phyloP scores from a whole-genome alignment of 306 rosid species.

The Neltuma alba region DNA sequence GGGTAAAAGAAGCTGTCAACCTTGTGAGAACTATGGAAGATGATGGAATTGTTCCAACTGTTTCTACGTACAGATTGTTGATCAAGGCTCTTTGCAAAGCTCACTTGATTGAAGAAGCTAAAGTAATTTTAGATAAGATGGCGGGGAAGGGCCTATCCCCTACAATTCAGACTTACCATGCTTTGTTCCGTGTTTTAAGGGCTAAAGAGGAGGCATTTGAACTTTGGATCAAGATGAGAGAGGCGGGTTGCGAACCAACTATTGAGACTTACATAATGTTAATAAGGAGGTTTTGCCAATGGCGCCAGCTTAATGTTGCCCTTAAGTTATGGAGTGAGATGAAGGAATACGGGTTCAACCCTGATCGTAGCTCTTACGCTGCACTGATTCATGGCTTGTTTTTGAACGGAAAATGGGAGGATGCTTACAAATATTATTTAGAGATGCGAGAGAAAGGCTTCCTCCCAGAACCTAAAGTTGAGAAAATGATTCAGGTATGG shows the following conservation, averaged over 20 bases:
- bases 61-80: constrained; percentile 76
- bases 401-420: constrained; percentile 66
- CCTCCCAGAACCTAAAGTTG: constrained; percentile 76
- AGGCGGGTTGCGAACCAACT: constrained; percentile 59
- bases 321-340: constrained; percentile 73
- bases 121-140: constrained; percentile 56
- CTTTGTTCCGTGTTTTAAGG: constrained; percentile 62
- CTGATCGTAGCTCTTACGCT: constrained; percentile 65
- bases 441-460: no score
- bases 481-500: constrained; percentile 77
- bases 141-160: no score
- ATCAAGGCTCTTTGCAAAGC: constrained; percentile 83
- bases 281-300: constrained; percentile 85
- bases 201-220: constrained; percentile 64
- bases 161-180: constrained; percentile 78
- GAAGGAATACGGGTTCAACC: constrained; percentile 61
- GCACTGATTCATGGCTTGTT: constrained; percentile 89
- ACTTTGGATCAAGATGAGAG: constrained; percentile 71
- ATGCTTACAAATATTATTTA: constrained; percentile 74
- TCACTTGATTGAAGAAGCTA: constrained; percentile 62
- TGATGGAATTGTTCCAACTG: constrained; percentile 57
- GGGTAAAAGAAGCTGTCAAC: constrained; percentile 62
- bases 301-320: constrained; percentile 76
- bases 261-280: constrained; percentile 82
- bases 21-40: constrained; percentile 69